Conservation (phyloP, 176 grass and related monocot species). For the Phyllostachys edulis region DNA sequence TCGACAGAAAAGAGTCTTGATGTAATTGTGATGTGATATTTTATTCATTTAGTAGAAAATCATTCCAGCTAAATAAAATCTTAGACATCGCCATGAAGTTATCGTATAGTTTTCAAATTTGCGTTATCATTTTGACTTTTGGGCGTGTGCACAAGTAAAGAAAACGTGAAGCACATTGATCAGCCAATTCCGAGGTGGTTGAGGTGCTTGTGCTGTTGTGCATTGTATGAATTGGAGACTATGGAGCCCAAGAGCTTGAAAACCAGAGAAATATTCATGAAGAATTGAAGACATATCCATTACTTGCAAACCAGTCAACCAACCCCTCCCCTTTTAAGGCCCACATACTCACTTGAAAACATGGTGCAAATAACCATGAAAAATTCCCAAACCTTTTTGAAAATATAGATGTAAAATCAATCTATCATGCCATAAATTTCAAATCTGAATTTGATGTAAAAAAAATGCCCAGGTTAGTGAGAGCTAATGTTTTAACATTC, state of each 20-base stretch:
- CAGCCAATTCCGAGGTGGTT: not conserved
- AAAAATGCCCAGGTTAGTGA: not conserved
- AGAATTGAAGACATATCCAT: not conserved
- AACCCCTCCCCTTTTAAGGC: not conserved
- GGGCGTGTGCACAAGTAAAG: not conserved
- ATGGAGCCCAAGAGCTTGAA: not conserved
- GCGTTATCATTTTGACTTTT: not conserved
- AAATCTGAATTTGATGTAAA: not conserved
- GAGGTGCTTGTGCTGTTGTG: not conserved
- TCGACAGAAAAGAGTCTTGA: slow-evolving; percentile 56
- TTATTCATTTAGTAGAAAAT: slow-evolving; percentile 18
- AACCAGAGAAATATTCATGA: not conserved
- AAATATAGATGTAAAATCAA: not conserved
- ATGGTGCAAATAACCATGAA: not conserved
- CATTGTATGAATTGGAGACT: not conserved
- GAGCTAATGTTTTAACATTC: not conserved
- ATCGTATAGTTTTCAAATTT: not conserved
- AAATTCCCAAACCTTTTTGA: not conserved
- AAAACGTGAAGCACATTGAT: not conserved
- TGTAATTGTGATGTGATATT: slow-evolving; percentile 26
- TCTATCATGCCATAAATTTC: not conserved
- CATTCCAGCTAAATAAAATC: slow-evolving; percentile 24
- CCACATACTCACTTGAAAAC: not conserved
- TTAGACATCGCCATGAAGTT: not conserved
- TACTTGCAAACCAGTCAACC: not conserved